Conservation (phyloP, 2,329 filamentous ascomycete species). For the Plenodomus lindquistii region DNA sequence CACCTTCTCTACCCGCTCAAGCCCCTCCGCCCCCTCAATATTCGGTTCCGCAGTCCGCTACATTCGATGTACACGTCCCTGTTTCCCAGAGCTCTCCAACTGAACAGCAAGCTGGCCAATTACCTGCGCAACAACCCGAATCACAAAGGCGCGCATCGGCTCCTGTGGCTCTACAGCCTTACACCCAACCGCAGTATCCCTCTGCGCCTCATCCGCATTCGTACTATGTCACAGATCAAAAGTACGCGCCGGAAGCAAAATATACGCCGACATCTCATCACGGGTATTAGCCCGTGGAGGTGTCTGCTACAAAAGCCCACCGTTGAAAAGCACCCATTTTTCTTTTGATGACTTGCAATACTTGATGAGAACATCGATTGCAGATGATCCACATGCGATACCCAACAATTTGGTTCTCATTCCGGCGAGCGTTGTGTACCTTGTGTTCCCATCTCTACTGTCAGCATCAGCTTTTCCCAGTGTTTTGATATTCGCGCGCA, state of each 20-base stretch:
- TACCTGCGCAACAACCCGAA: slow-evolving; percentile 23
- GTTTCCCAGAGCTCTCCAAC: slow-evolving; percentile 21
- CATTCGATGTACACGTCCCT: slow-evolving; percentile 28
- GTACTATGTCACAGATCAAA: slow-evolving; percentile 38
- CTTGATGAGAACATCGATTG: slow-evolving; percentile 15
- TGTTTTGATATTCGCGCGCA: neutral
- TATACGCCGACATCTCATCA: slow-evolving; percentile 12
- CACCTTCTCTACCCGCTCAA: slow-evolving; percentile 23
- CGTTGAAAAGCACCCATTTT: too few relatives aligned
- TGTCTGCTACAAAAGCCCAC: too few relatives aligned
- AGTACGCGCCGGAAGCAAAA: slow-evolving; percentile 23
- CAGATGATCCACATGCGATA: slow-evolving; percentile 23
- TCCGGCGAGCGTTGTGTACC: slow-evolving; percentile 12
- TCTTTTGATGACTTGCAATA: neutral
- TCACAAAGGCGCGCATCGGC: slow-evolving; percentile 37
- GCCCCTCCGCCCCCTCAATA: slow-evolving; percentile 31
- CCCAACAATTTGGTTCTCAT: slow-evolving; percentile 12
- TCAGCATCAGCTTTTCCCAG: slow-evolving; percentile 4
- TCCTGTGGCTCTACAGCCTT: slow-evolving; percentile 33
- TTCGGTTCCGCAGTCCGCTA: slow-evolving; percentile 23
- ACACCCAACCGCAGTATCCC: slow-evolving; percentile 26
- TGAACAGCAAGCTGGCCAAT: slow-evolving; percentile 17
- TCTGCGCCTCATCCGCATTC: slow-evolving; percentile 27
- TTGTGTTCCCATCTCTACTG: too few relatives aligned
- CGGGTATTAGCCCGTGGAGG: slow-evolving; percentile 3